Base-by-base conservation (phyloP, 345 rosid genomes). In the Reutealis trisperma region DNA sequence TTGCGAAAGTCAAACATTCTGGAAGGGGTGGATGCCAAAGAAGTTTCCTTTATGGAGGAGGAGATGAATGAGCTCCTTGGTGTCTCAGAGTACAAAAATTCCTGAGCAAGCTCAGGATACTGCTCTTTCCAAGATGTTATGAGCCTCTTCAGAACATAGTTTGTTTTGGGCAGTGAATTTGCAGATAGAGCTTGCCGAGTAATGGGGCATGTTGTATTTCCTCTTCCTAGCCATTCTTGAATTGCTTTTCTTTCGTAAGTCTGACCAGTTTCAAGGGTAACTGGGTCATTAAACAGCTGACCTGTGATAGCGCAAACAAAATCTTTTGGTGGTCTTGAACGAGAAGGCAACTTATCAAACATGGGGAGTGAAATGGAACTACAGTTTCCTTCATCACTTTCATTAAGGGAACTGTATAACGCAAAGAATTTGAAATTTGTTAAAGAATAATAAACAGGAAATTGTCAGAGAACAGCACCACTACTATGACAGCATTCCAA, bases 231-330 rank as follows among this genome's bases (percentile, higher is more conserved):
- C 92, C 94, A 89, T 83, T 91, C 94, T 76, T 91, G 87, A 69
- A 89, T 91, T 32, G 94, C 94, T 87, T 84, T 87, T 58, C 90
- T 87, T 77, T 91, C 94, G 63, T 86, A 91, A 24, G 91, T 91
- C 81, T 91, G 90, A n/a, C 91, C 92, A 13, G 91, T 91, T 81
- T 91, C 94, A 22, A 91, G 91, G 15, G 92, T 89, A 14, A 91
- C 90, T 22, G 94, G 92, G 27, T 91, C 90, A 55, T 80, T 82
- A 70, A 89, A 86, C 75, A 89, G 78, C 82, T 86, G 90, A 22
- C 92, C 78, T 5, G 92, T 88, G 79, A 91, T 91, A 37, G 91
- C 90, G 76, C 92, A 91, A 42, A 91, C 91, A 78, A 89, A 91
- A 82, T 89, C 94, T 82, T 89, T 89, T 10, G 91, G 91, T 8